Conservation (phyloP, 176 grass and related monocot genomes). For the Oryza officinalis region DNA sequence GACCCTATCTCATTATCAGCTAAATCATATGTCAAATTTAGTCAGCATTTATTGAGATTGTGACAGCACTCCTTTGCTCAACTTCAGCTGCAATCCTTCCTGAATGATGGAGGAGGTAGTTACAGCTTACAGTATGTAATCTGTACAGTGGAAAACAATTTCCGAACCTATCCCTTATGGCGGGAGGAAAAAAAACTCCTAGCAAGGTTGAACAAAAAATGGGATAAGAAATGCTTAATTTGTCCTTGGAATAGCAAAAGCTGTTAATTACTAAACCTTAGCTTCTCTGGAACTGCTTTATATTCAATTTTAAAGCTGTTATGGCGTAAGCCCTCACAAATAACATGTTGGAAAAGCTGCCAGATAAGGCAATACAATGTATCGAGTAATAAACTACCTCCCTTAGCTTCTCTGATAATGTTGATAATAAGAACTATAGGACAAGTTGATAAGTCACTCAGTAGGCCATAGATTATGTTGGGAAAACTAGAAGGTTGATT, state of each 20-base stretch:
- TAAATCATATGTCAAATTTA: slow-evolving; percentile 29
- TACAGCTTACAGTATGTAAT: not conserved
- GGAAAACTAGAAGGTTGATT: slow-evolving; percentile 27
- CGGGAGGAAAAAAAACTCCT: not conserved
- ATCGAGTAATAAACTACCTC: slow-evolving; percentile 2
- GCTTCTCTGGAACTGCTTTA: slow-evolving; percentile 1
- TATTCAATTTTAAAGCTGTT: slow-evolving; percentile 3
- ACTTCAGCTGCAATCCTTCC: not conserved
- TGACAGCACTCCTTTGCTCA: not conserved
- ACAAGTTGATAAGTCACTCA: not conserved
- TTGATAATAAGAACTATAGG: slow-evolving; percentile 25
- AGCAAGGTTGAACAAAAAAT: not conserved
- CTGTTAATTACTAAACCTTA: slow-evolving; percentile 15
- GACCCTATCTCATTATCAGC: slow-evolving; percentile 25
- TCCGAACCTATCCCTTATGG: not conserved
- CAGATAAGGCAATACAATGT: not conserved
- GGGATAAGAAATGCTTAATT: not conserved
- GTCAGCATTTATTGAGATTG: slow-evolving; percentile 26
- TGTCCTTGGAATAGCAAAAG: not conserved
- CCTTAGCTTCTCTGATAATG: slow-evolving; percentile 10
- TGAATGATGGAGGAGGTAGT: not conserved
- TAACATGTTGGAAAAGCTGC: not conserved
- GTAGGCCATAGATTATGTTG: not conserved
- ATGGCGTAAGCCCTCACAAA: not conserved
- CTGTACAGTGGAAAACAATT: not conserved